Percentiles rank a stretch among this genome's conserved stretches.
Evolutionary conservation across 2,329 filamentous ascomycete genomes (phyloP).

Genomic region (Cercospora zeina): DNA sequence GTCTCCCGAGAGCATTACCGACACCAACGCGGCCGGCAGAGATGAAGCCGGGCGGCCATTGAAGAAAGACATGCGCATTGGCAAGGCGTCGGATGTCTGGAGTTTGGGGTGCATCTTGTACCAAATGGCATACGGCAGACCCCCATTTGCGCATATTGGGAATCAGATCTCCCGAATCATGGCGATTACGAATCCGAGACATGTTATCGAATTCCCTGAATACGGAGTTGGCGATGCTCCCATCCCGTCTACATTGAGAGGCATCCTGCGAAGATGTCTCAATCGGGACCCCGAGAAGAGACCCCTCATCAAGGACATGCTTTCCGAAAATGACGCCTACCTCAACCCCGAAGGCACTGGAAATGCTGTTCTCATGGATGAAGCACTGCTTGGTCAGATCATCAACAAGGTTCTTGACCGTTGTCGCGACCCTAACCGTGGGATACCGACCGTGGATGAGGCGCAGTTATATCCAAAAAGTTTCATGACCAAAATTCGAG

Average conservation of each 20-base stretch:
- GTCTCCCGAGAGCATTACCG: slow-evolving; percentile 91
- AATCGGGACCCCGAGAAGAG: slow-evolving; percentile 59
- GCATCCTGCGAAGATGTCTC: slow-evolving; percentile 59
- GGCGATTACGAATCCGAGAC: slow-evolving; percentile 77
- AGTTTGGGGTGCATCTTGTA: slow-evolving; percentile 94
- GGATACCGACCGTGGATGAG: slow-evolving; percentile 59
- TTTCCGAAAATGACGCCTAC: slow-evolving; percentile 58
- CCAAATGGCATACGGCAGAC: slow-evolving; percentile 97
- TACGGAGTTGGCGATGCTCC: slow-evolving; percentile 64
- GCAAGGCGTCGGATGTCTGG: slow-evolving; percentile 96
- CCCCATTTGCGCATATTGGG: slow-evolving; percentile 87
- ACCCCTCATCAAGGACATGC: slow-evolving; percentile 59
- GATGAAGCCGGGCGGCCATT: slow-evolving; percentile 48
- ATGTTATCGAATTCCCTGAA: slow-evolving; percentile 70
- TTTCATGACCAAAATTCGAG: slow-evolving; percentile 52
- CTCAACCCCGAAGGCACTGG: slow-evolving; percentile 57
- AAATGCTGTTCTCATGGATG: slow-evolving; percentile 53
- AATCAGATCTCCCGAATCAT: slow-evolving; percentile 85
- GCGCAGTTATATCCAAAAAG: slow-evolving; percentile 48
- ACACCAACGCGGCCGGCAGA: slow-evolving; percentile 65
- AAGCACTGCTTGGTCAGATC: slow-evolving; percentile 62
- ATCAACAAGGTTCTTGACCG: slow-evolving; percentile 61
- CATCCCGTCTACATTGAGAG: slow-evolving; percentile 57
- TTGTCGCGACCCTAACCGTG: slow-evolving; percentile 54
- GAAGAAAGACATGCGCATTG: slow-evolving; percentile 86